Evolutionary conservation across 176 grass and related monocot genomes (phyloP).

Genomic region (Oryza rufipogon): DNA sequence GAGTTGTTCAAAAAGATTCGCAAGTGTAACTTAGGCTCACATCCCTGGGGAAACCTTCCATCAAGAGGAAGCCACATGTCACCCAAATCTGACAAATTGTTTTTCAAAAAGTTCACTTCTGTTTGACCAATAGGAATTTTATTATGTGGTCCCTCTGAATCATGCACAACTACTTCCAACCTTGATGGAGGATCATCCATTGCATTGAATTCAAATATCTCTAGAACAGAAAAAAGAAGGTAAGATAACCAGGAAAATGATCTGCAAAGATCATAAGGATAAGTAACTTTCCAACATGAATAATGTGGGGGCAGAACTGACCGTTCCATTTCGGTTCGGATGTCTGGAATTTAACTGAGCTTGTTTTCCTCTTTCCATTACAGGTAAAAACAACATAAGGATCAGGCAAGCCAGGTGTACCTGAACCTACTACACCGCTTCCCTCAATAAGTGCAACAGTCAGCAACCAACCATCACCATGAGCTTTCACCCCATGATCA

Average conservation of each 20-base stretch:
- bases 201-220: constrained; percentile 96
- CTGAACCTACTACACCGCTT: constrained; percentile 51
- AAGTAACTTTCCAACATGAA: constrained; percentile 8
- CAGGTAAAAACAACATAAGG: constrained; percentile 69
- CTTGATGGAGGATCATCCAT: constrained; percentile 89
- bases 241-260: constrained; percentile 33
- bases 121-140: constrained; percentile 66
- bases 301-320: constrained; percentile 35
- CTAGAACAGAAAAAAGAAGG: constrained; percentile 45
- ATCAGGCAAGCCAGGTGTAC: constrained; percentile 59
- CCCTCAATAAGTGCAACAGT: constrained; percentile 94
- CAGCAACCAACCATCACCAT: constrained; percentile 93
- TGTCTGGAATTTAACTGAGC: constrained; percentile 68
- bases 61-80: constrained; percentile 81
- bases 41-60: constrained; percentile 78
- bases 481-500: constrained; percentile 94
- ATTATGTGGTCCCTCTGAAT: constrained; percentile 71
- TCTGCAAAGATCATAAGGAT: constrained; percentile 23
- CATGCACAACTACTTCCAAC: constrained; percentile 66
- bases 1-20: constrained; percentile 83
- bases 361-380: constrained; percentile 73
- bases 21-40: constrained; percentile 76
- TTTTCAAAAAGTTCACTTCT: constrained; percentile 93
- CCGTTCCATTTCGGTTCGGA: constrained; percentile 66
- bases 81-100: constrained; percentile 73